These are phyloP conservation scores for Lasiosphaeris hirsuta DNA, from an alignment of 495 filamentous ascomycete species.

Conservation along the genomic window DNA sequence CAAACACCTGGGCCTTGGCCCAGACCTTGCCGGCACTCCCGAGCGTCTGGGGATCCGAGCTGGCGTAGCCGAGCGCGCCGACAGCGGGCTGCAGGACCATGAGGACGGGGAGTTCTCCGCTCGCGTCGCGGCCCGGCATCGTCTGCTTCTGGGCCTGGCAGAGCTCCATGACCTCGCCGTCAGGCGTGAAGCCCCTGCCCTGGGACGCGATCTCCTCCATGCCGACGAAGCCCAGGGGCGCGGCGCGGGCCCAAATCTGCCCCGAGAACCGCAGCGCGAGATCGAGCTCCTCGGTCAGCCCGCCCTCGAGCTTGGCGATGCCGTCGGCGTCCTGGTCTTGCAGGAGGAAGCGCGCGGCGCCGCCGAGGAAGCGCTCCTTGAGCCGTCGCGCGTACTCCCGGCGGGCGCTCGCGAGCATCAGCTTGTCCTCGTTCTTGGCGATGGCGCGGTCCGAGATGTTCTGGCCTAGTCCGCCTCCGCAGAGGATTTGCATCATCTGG, in stretches of 20 bases:
- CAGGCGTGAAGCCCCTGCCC: not conserved
- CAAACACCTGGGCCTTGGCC: slow-evolving; percentile 8
- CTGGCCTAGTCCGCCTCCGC: slow-evolving; percentile 11
- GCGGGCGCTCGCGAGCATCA: slow-evolving; percentile 11
- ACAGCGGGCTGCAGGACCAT: slow-evolving; percentile 6
- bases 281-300: slow-evolving; percentile 15
- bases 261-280: slow-evolving; percentile 15
- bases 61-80: not conserved
- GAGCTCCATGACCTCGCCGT: not conserved
- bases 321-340: slow-evolving; percentile 19
- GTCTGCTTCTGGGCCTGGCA: not conserved
- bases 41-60: too few species aligned
- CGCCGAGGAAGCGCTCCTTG: slow-evolving; percentile 19
- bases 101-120: not conserved
- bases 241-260: slow-evolving; percentile 11
- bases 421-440: not conserved
- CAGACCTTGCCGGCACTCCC: not conserved
- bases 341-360: slow-evolving; percentile 15
- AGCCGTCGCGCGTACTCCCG: slow-evolving; percentile 16
- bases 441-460: not conserved
- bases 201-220: not conserved
- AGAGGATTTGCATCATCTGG: slow-evolving; percentile 17
- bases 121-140: not conserved
- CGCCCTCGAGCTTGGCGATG: slow-evolving; percentile 15
- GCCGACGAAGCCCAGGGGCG: slow-evolving; percentile 1